These are phyloP conservation scores for Ustilago nuda DNA, from an alignment of 1,284 basidiomycete species.

Conservation along the genomic window DNA sequence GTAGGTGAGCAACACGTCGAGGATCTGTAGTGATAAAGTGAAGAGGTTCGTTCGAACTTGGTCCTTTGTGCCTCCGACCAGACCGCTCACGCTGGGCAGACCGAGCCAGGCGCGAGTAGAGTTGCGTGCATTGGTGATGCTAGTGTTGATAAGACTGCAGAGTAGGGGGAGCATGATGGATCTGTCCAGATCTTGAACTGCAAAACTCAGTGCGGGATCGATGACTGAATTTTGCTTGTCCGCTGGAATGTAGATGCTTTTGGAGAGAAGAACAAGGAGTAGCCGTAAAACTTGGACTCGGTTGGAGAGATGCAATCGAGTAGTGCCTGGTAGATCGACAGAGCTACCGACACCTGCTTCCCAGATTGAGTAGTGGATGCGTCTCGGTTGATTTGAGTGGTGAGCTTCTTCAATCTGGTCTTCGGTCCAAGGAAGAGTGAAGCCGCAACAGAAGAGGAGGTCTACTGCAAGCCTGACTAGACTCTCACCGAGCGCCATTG, in stretches of 20 bases:
- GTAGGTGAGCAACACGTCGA: slow-evolving; percentile 61
- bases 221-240: slow-evolving; percentile 20
- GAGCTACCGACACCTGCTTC: slow-evolving; percentile 65
- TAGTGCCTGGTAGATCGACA: slow-evolving; percentile 53
- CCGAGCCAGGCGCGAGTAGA: slow-evolving; percentile 42
- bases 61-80: slow-evolving; percentile 42
- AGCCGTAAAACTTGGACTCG: slow-evolving; percentile 62
- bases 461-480: slow-evolving; percentile 54
- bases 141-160: slow-evolving; percentile 65
- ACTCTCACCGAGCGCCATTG: slow-evolving; percentile 47
- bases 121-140: slow-evolving; percentile 50
- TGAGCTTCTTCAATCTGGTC: slow-evolving; percentile 50
- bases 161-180: slow-evolving; percentile 60
- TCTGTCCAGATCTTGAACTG: slow-evolving; percentile 52
- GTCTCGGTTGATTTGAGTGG: neutral
- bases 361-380: slow-evolving; percentile 61
- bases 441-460: slow-evolving; percentile 66
- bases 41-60: slow-evolving; percentile 41
- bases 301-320: slow-evolving; percentile 49
- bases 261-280: slow-evolving; percentile 63
- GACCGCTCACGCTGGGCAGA: slow-evolving; percentile 30
- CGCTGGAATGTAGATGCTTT: slow-evolving; percentile 62
- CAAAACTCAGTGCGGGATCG: slow-evolving; percentile 49
- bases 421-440: slow-evolving; percentile 66
- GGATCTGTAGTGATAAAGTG: slow-evolving; percentile 56